These are phyloP conservation scores for Passiflora organensis DNA, from an alignment of 345 rosid genomes.

Conservation along the genomic window DNA sequence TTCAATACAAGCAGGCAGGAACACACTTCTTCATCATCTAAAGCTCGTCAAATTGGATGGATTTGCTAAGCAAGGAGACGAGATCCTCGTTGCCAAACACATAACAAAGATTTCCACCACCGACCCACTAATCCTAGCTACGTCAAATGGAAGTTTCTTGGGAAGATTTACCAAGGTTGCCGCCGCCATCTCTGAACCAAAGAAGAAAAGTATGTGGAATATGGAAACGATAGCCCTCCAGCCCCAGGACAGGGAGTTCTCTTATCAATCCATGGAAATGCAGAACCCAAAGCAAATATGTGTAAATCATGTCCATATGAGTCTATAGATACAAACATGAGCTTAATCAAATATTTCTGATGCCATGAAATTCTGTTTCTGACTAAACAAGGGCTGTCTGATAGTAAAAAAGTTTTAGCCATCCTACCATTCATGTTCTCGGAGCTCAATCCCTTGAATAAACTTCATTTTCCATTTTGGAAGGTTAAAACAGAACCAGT, in stretches of 20 bases:
- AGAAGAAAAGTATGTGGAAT: too few species aligned
- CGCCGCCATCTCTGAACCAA: constrained; percentile 4
- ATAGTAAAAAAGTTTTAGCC: too few species aligned
- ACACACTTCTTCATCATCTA: constrained; percentile 26
- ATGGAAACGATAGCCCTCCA: constrained; percentile 3
- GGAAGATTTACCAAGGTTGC: background rate
- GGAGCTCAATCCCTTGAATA: too few species aligned
- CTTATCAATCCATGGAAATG: constrained; percentile 11
- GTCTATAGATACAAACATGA: background rate
- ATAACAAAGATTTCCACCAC: constrained; percentile 21
- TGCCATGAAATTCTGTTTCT: too few species aligned
- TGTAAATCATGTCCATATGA: constrained; percentile 29
- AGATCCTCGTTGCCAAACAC: constrained; percentile 22
- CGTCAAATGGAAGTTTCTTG: constrained; percentile 17
- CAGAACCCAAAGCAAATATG: constrained; percentile 7
- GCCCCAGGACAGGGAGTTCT: background rate
- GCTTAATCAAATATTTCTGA: too few species aligned
- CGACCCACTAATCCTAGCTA: constrained; percentile 27
- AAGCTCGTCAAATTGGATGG: constrained; percentile 45
- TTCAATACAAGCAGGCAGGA: constrained; percentile 24
- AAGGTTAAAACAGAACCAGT: too few species aligned
- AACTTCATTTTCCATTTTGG: too few species aligned
- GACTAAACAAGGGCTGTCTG: too few species aligned
- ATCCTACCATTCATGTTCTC: too few species aligned
- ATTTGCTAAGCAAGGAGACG: constrained; percentile 23